Conservation (phyloP, 164 flowering plant species). For the Cinnamomum micranthum region DNA sequence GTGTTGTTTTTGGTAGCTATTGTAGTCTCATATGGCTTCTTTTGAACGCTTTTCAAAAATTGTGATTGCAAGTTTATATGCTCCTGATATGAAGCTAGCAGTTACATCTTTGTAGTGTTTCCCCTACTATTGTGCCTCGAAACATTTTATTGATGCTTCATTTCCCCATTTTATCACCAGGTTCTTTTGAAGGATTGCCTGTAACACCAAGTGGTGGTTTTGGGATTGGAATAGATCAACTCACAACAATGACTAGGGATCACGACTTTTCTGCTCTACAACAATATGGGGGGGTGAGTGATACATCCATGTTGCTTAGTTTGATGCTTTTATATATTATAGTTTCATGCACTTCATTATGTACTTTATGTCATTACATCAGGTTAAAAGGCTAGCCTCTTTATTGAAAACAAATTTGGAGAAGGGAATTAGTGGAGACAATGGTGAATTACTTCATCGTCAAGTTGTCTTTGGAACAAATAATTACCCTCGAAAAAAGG, state of each 20-base stretch:
- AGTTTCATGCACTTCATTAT: background rate
- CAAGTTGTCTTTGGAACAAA: conserved; percentile 75
- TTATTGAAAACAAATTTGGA: conserved; percentile 59
- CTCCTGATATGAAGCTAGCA: background rate
- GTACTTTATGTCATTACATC: conserved; percentile 18
- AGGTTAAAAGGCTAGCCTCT: conserved; percentile 67
- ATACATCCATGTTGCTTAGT: background rate
- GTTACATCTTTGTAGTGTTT: background rate
- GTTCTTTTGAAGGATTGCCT: conserved; percentile 10
- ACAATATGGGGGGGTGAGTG: conserved; percentile 73
- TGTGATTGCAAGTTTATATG: background rate
- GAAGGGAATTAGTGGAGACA: conserved; percentile 80
- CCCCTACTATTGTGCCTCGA: background rate
- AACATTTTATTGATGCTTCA: background rate
- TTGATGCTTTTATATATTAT: background rate
- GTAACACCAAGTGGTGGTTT: conserved; percentile 38
- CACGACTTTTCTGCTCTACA: conserved; percentile 48
- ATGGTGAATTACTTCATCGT: conserved; percentile 54
- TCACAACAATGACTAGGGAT: conserved; percentile 62
- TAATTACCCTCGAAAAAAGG: conserved; percentile 88
- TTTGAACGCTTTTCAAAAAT: no score
- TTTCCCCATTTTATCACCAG: conserved; percentile 18
- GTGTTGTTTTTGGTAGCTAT: no score
- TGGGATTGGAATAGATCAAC: conserved; percentile 56
- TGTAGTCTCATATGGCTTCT: no score